These are phyloP conservation scores for Paramyrothecium roridum DNA, from an alignment of 2,329 filamentous ascomycete genomes.

Conservation along the genomic window DNA sequence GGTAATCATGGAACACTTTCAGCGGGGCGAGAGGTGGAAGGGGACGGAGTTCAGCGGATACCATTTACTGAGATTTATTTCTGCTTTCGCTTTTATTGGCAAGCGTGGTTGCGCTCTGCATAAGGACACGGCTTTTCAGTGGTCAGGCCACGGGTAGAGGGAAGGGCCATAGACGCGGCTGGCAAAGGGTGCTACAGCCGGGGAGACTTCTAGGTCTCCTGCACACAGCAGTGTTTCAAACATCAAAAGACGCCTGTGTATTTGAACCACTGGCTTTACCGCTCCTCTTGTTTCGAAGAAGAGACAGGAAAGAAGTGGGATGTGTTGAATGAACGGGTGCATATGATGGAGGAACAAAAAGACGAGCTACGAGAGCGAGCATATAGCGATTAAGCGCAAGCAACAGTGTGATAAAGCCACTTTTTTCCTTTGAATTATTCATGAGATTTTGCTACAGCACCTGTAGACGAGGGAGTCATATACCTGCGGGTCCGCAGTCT, in stretches of 20 bases:
- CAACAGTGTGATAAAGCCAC: not conserved
- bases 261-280: no score
- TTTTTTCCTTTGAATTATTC: not conserved
- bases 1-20: not conserved
- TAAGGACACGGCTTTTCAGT: not conserved
- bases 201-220: not conserved
- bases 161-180: not conserved
- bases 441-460: no score
- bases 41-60: conserved; percentile 1
- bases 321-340: not conserved
- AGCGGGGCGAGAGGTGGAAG: not conserved
- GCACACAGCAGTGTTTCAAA: not conserved
- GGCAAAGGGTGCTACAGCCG: not conserved
- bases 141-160: not conserved
- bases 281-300: no score
- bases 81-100: not conserved
- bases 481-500: no score
- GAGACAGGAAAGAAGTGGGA: no score
- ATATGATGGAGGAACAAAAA: not conserved
- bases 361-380: not conserved
- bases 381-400: not conserved
- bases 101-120: not conserved
- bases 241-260: no score
- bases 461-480: no score
- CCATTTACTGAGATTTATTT: conserved; percentile 1